Evolutionary conservation across 805 yeast genomes (phyloP).

Genomic region (Pichia kluyveri): DNA sequence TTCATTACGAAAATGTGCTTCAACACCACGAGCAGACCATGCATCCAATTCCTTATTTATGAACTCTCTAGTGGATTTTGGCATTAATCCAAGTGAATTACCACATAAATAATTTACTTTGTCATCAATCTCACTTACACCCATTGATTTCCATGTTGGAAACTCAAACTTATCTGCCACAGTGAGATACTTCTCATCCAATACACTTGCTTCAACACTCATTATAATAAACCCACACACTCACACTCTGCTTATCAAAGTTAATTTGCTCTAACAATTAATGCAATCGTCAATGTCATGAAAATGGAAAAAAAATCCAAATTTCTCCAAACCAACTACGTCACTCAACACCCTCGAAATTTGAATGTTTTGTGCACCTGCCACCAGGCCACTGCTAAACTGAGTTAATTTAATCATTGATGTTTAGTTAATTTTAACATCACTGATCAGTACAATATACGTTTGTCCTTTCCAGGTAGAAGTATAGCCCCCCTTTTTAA

Average conservation of each 20-base stretch:
- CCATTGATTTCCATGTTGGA: slow-evolving; percentile 62
- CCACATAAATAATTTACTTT: slow-evolving; percentile 69
- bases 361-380: too few species aligned
- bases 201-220: slow-evolving; percentile 16
- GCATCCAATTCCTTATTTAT: slow-evolving; percentile 64
- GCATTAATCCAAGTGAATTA: slow-evolving; percentile 91
- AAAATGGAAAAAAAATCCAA: too few species aligned
- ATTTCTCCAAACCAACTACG: too few species aligned
- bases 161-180: slow-evolving; percentile 42
- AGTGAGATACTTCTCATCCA: slow-evolving; percentile 34
- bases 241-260: background rate
- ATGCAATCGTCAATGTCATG: background rate
- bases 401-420: too few species aligned
- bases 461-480: too few species aligned
- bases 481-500: background rate
- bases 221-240: too few species aligned
- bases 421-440: too few species aligned
- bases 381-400: too few species aligned
- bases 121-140: slow-evolving; percentile 26
- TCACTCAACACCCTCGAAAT: too few species aligned
- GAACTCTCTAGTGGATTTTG: slow-evolving; percentile 47
- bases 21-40: slow-evolving; percentile 77
- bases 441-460: too few species aligned
- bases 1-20: slow-evolving; percentile 58
- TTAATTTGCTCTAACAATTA: background rate